Evolutionary conservation across 2,329 filamentous ascomycete species (phyloP), one percentile per base, ranked within the genome.

Genomic region (Zymoseptoria brevis): DNA sequence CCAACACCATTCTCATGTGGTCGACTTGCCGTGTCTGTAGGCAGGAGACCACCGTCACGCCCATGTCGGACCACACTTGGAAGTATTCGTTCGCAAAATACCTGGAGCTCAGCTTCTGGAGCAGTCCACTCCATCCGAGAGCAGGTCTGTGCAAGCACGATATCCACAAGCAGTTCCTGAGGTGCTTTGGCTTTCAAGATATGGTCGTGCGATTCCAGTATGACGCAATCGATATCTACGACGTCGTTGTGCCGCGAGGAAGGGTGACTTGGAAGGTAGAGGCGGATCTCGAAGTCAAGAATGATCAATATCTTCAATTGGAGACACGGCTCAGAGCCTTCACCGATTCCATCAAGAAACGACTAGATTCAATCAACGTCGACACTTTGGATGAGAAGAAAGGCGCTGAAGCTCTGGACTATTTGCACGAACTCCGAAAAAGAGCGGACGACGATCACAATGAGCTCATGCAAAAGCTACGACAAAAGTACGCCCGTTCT

Each of bases 1-100:
- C 83, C 72, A 84, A 89, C 64, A 88, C 87, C 2, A 96, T 99
- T 58, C 83, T 92, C 59, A 96, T 99, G 90, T 99, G 95, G 95
- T 97, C 90, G 65, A 90, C 88, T 67, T 99, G 94, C 77, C 94
- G 96, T 68, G 81, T 89, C 29, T 99, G 95, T 73, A 87, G 89
- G 56, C 90, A 90, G 65, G 92, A 97, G 71, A 96, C 93, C 0
- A 89, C 90, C 48, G 86, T 92, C 53, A 88, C 89, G 65, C 86
- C 87, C 30, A 96, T 99, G 90, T 96, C 93, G 0, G 86, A 91
- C 58, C 91, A 86, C 68, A 95, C 92, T 0, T 99, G 91, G 89
- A 96, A 95, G 72, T 99, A 99, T 73, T 99, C 94, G 0, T 96
- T 99, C 69, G 94, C 90, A 9, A 99, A 99, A 74, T 99, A 97